Percentiles rank a stretch among this genome's conserved stretches.
Evolutionary conservation across 192 early-diverging fungal species (phyloP).

Genomic region (Coemansia sp.): DNA sequence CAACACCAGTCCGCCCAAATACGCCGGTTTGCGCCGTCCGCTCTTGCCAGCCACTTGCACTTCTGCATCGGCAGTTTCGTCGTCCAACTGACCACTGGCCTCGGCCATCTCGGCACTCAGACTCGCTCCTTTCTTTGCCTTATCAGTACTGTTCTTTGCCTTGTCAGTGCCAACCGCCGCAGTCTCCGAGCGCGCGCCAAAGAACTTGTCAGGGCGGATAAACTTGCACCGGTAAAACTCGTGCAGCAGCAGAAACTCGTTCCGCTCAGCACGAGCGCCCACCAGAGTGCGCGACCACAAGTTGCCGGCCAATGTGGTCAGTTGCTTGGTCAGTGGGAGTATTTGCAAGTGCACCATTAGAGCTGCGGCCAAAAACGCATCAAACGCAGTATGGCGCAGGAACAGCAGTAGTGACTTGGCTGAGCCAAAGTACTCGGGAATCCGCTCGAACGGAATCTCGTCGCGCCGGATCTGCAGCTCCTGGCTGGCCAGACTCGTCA

Average conservation of each 20-base stretch:
- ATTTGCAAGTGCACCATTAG: slow-evolving; percentile 91
- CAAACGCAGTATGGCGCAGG: slow-evolving; percentile 77
- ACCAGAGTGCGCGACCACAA: slow-evolving; percentile 88
- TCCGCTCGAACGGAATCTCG: slow-evolving; percentile 81
- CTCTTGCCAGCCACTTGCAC: slow-evolving; percentile 24
- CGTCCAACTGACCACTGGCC: slow-evolving; percentile 27
- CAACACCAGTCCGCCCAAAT: slow-evolving; percentile 92
- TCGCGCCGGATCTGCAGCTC: slow-evolving; percentile 78
- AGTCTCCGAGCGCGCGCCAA: slow-evolving; percentile 4
- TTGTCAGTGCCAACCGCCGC: neutral
- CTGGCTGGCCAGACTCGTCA: slow-evolving; percentile 73
- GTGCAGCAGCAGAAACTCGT: slow-evolving; percentile 93
- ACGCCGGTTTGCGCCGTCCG: slow-evolving; percentile 82
- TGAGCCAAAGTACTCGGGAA: slow-evolving; percentile 65
- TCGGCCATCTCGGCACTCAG: slow-evolving; percentile 35
- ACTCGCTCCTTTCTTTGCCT: slow-evolving; percentile 7
- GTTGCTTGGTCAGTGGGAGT: slow-evolving; percentile 86
- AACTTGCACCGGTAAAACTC: slow-evolving; percentile 92
- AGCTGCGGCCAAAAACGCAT: slow-evolving; percentile 73
- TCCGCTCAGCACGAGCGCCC: slow-evolving; percentile 89
- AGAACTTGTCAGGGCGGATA: slow-evolving; percentile 85
- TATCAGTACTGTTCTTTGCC: neutral
- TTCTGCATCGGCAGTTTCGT: slow-evolving; percentile 22
- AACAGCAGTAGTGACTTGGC: slow-evolving; percentile 63
- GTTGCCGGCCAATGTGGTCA: slow-evolving; percentile 93